phyloP scores from a whole-genome alignment of 805 yeast genomes.

The Kazachstania africana region DNA sequence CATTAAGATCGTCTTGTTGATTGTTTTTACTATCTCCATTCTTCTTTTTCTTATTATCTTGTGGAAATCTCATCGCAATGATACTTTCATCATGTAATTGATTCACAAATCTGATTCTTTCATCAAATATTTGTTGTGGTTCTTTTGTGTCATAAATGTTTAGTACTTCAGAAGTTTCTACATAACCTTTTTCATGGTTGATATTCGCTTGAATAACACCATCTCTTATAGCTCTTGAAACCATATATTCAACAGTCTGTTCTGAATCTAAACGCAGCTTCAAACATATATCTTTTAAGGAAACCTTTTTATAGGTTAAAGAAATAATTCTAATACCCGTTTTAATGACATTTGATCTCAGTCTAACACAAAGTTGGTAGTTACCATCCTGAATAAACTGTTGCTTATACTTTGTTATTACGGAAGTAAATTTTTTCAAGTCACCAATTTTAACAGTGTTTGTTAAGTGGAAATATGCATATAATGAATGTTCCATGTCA shows the following conservation, averaged over 20 bases:
- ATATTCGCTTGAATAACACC: conserved; percentile 94
- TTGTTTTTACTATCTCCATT: conserved; percentile 4
- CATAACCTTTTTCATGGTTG: conserved; percentile 80
- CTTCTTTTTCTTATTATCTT: conserved; percentile 18
- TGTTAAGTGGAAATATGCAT: conserved; percentile 78
- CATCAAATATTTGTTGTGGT: conserved; percentile 83
- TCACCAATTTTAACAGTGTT: conserved; percentile 91
- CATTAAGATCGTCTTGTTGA: conserved; percentile 13
- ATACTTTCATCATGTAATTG: conserved; percentile 84
- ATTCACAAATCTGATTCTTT: conserved; percentile 87
- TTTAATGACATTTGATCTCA: conserved; percentile 94
- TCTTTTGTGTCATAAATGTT: conserved; percentile 80
- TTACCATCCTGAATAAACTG: conserved; percentile 65
- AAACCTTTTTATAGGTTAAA: conserved; percentile 78
- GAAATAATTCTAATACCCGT: conserved; percentile 94
- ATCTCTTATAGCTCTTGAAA: conserved; percentile 91
- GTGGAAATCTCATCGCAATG: conserved; percentile 89
- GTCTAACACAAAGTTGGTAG: conserved; percentile 71
- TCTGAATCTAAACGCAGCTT: conserved; percentile 87
- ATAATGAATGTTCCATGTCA: conserved; percentile 45
- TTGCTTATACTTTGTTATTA: conserved; percentile 49
- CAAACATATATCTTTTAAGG: conserved; percentile 86
- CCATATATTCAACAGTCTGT: conserved; percentile 93
- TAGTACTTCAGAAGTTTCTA: conserved; percentile 77
- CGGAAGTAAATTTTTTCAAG: conserved; percentile 63